Base-by-base conservation (phyloP, 495 filamentous ascomycete genomes). In the Jackrogersella minutella region DNA sequence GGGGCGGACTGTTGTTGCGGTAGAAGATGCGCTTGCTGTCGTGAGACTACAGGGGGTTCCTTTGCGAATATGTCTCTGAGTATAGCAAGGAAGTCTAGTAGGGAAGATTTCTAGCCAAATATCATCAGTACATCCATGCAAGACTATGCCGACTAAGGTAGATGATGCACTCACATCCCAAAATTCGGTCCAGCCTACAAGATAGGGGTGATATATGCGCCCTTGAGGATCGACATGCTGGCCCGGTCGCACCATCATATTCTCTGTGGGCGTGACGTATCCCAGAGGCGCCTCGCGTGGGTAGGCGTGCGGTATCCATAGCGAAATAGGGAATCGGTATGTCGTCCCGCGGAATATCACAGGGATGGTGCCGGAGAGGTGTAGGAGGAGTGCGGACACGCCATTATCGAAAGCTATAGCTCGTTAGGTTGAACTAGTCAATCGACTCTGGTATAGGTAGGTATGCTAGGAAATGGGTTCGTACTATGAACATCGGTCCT, bases 251-350 rank as follows among this genome's bases (percentile, higher is more conserved):
- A 98, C 88, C 52, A 90, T 78, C 93, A 99, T 97, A 70, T 89
- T 91, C 64, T 90, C 88, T 1, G 91, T 90, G 17, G 96, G 93
- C 7, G 87, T 93, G 39, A 97, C 91, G 76, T 96, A 99, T 53
- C 86, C 86, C 13, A 97, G 83, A 0, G 95, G 95, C 5, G 91
- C 81, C 69, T 96, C 90, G 33, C 85, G 84, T 30, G 95, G 96
- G 71, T 99, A 99, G 26, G 87, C 86, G 68, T 95, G 92, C 1
- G 96, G 95, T n/a, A 99, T 84, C 96, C 96, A 99, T 85, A 98
- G 66, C 63, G 91, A 87, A 53, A 99, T 83, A 8, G 95, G 95
- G 61, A 98, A 97, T 55, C 91, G 88, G 77, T 98, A 99, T 10
- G 88, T 91, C 13, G 88, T 86, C 70, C 93, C 93, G 69, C 95